Conservation (phyloP, 306 rosid species). For the Hippophae tibetana region DNA sequence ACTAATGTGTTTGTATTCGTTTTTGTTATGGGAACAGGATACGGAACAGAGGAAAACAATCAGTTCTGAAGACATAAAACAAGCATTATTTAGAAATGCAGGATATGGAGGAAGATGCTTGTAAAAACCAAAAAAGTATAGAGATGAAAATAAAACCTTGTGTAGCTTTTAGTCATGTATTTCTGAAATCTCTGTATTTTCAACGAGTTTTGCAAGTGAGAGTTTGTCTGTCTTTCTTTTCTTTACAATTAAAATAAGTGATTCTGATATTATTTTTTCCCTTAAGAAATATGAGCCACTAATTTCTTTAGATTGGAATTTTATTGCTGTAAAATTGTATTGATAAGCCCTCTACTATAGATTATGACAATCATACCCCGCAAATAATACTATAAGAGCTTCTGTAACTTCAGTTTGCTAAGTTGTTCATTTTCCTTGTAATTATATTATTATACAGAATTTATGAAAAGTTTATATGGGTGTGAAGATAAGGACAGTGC, state of each 20-base stretch:
- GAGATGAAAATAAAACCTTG: conserved; percentile 1
- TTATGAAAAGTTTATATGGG: no score
- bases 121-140: conserved; percentile 24
- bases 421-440: no score
- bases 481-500: no score
- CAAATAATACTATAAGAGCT: no score
- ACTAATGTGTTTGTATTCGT: conserved; percentile 2
- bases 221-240: conserved; percentile 7
- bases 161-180: conserved; percentile 4
- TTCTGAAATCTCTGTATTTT: conserved; percentile 15
- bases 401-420: no score
- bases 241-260: conserved; percentile 10
- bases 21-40: conserved; percentile 35
- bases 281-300: background rate
- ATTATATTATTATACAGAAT: no score
- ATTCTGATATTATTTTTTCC: conserved; percentile 16
- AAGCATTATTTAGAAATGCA: conserved; percentile 69
- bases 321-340: no score
- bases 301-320: conserved; percentile 2
- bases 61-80: conserved; percentile 65
- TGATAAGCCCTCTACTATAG: no score
- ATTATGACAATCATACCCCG: no score
- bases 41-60: conserved; percentile 31
- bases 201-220: conserved; percentile 18
- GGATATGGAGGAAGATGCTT: conserved; percentile 93